phyloP scores from a whole-genome alignment of 345 rosid genomes.

The Dipteronia dyeriana region DNA sequence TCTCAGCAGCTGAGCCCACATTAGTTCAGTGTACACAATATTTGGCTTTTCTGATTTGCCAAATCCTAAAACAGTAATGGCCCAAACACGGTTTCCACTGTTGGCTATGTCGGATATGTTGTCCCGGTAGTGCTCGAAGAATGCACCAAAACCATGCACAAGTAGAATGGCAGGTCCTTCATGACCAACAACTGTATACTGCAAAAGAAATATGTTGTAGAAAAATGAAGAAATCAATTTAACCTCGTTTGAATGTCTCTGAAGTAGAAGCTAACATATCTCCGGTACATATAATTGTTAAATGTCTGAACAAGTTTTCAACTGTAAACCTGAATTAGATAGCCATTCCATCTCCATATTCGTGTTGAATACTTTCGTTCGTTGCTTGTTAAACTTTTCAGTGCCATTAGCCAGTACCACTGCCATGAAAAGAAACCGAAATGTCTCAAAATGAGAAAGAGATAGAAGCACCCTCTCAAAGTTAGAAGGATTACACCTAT shows the following conservation, averaged over 20 bases:
- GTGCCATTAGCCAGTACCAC: constrained; percentile 85
- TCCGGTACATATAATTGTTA: constrained; percentile 1
- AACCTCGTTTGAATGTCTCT: neutral
- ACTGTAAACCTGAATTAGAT: constrained; percentile 71
- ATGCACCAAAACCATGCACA: constrained; percentile 98
- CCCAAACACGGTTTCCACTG: constrained; percentile 68
- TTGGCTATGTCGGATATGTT: constrained; percentile 55
- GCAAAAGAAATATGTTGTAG: constrained; percentile 23
- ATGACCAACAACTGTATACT: constrained; percentile 66
- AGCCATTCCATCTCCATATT: constrained; percentile 88
- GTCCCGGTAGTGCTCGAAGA: constrained; percentile 83
- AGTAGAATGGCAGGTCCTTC: constrained; percentile 75
- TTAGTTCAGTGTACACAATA: constrained; percentile 72
- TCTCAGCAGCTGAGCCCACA: constrained; percentile 86
- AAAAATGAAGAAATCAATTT: constrained; percentile 12
- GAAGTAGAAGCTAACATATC: constrained; percentile 22
- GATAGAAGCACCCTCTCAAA: neutral
- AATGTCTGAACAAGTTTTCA: constrained; percentile 11
- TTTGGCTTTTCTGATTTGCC: constrained; percentile 95
- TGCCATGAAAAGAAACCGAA: constrained; percentile 36
- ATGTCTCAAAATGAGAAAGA: constrained; percentile 6
- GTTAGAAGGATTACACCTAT: constrained; percentile 1
- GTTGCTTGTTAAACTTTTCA: constrained; percentile 41
- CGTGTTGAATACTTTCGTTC: constrained; percentile 33
- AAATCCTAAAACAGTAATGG: constrained; percentile 75